Evolutionary conservation across 495 filamentous ascomycete species (phyloP), one percentile per base, ranked within the genome.

Genomic region (Hypoxylon subgilvum): DNA sequence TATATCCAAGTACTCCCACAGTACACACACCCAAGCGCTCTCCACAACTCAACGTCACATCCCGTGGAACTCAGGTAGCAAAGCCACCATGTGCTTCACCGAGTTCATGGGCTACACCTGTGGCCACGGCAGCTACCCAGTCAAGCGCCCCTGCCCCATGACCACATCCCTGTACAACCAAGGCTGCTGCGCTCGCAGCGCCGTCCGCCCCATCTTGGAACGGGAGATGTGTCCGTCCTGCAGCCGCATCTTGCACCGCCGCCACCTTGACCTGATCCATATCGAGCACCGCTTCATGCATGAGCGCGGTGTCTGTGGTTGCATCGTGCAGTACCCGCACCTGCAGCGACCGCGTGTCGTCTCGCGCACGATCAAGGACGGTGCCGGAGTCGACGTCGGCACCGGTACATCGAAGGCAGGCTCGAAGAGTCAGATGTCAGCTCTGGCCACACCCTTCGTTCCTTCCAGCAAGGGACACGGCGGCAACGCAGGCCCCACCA

Each of bases 231-330:
- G 76, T 27, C 51, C 66, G 0, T 21, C 66, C 0, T 79, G 76
- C 49, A 67, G 67, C 34, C 68, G 76, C 3, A 51, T 69, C 39
- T 19, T 78, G 0, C 76, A 79, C 55, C 65, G 57, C 7, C 71
- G 76, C 12, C 72, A 55, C 46, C 68, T 76, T 0, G 56, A 76
- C 36, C 73, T 77, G 17, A 52, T 66, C 1, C 72, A 77, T 56
- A 65, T 62, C 43, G 76, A 79, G 69, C 76, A 79, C 52, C 74
- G 70, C 13, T 79, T 74, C 69, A 71, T 78, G 28, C 76, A 79
- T 46, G 74, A 73, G 52, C 75, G 76, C 9, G 76, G 74, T 0
- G 76, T 56, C 5, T 79, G 76, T 51, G 47, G 44, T 14, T 79
- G 76, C 23, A 51, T 65, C 0, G 71, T 76, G 7, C 9, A 44